Evolutionary conservation across 2,329 filamentous ascomycete species (phyloP).

Genomic region (Xylariales sp.): DNA sequence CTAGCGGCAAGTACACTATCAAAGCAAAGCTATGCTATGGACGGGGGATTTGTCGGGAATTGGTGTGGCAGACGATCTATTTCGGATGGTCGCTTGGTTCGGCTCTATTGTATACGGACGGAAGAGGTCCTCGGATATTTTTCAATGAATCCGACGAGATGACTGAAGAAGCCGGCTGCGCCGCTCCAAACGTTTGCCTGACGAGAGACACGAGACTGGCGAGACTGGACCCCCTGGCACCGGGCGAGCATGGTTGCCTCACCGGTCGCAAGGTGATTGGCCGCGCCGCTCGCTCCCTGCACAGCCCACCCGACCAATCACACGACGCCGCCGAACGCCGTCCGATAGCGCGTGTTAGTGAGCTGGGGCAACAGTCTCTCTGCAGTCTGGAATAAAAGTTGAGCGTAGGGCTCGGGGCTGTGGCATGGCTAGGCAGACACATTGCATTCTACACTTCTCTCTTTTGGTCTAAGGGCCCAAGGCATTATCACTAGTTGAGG

Average conservation of each 20-base stretch:
- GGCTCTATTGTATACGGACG: not conserved
- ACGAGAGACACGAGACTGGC: not conserved
- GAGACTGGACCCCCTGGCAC: not conserved
- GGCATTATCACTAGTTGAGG: not conserved
- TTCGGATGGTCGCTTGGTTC: too few species aligned
- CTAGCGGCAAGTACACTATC: too few species aligned
- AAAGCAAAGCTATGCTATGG: too few species aligned
- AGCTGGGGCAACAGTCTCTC: not conserved
- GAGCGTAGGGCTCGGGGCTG: not conserved
- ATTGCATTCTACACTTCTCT: not conserved
- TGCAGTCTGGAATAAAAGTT: not conserved
- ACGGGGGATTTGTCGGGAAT: too few species aligned
- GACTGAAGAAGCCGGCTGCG: not conserved
- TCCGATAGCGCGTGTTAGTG: too few species aligned
- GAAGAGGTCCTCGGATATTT: not conserved
- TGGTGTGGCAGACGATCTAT: too few species aligned
- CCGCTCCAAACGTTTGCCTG: not conserved
- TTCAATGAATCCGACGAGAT: not conserved
- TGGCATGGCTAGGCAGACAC: not conserved
- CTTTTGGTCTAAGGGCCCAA: not conserved
- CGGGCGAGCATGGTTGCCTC: not conserved
- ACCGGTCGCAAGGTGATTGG: constrained; percentile 1
- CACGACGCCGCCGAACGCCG: too few species aligned
- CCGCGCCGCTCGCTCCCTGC: not conserved
- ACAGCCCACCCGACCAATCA: not conserved